Percentiles rank a stretch among this genome's conserved stretches.
phyloP scores from a whole-genome alignment of 2,329 filamentous ascomycete species.

The Fusarium sp. region DNA sequence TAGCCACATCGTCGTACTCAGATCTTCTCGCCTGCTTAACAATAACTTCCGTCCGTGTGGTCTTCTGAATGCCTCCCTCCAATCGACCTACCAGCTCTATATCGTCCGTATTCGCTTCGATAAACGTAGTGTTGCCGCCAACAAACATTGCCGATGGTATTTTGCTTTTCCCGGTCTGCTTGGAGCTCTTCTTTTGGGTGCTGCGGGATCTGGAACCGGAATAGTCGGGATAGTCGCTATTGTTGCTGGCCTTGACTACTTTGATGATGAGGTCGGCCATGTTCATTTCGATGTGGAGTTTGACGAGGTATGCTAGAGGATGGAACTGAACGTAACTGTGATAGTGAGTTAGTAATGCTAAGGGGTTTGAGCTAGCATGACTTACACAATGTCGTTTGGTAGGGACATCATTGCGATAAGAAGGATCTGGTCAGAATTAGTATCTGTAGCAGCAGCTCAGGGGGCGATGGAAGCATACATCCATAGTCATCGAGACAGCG shows the following conservation, averaged over 20 bases:
- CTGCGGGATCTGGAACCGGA: conserved; percentile 33
- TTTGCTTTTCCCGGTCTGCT: conserved; percentile 1
- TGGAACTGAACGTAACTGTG: conserved; percentile 57
- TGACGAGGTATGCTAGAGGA: conserved; percentile 61
- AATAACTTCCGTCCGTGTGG: conserved; percentile 37
- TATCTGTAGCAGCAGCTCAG: accelerated
- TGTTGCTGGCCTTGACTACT: conserved; percentile 42
- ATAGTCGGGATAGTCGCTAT: conserved; percentile 33
- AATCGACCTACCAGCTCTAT: conserved; percentile 29
- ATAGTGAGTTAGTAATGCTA: not conserved
- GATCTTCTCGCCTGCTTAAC: conserved; percentile 32
- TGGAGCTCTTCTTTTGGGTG: conserved; percentile 28
- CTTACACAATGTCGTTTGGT: conserved; percentile 43
- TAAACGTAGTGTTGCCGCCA: conserved; percentile 34
- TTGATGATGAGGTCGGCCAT: conserved; percentile 62
- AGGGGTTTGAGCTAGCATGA: not conserved
- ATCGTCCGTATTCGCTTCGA: conserved; percentile 36
- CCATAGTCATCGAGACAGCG: conserved; percentile 44
- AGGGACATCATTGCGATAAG: conserved; percentile 47
- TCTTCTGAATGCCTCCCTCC: conserved; percentile 39
- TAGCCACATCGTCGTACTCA: conserved; percentile 33
- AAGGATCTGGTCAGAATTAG: conserved; percentile 33
- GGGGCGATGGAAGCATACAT: conserved; percentile 14
- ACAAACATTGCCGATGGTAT: conserved; percentile 33
- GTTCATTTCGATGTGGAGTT: conserved; percentile 63